Evolutionary conservation across 129 eudicot species (phyloP), one percentile per base, ranked within the genome.

Genomic region (Helianthus annuus): DNA sequence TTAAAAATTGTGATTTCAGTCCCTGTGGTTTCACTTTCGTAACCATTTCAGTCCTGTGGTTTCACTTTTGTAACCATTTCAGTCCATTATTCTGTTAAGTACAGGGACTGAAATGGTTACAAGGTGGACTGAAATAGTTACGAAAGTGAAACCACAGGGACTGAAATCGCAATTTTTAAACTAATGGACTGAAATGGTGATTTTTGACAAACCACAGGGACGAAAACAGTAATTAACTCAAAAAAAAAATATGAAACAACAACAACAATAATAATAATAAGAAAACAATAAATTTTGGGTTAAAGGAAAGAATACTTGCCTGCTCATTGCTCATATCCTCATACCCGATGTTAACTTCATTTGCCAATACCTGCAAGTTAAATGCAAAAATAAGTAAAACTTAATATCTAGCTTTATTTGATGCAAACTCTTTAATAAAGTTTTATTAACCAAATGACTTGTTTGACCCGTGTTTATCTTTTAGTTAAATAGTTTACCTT

Each of bases 271-370:
- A 42, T 27, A 24, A 24, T 24, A 24, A 24, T 27, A 27, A 27
- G 2, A 27, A 27, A 27, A 27, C 32, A 27, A 27, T 27, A 27
- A 27, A 27, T 22, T 44, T 3, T 14, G 27, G 79, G 56, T 42
- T 51, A 27, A 44, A 69, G 46, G 61, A 19, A 69, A 66, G 54
- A 49, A n/a, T 55, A 73, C 95, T 80, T 85, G 81, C 98, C 98
- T 93, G 98, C 77, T 87, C 90, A 2, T 87, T 89, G 90, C 87
- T 83, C 96, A 93, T 83, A 79, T 85, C 96, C 82, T 93, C 98
- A 17, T 93, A 93, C 46, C 98, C 98, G 48, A 93, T 89, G 79
- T 93, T 93, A 45, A 80, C 95, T 71, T 93, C 98, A 80, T 93
- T 90, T 71, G 98, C 98, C 69, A 93, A 73, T 65, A 93, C 98